A percentile compares a stretch with the other conserved stretches of the same genome.
Evolutionary conservation across 2,329 filamentous ascomycete species (phyloP).

Genomic region (Septoria petroselini): DNA sequence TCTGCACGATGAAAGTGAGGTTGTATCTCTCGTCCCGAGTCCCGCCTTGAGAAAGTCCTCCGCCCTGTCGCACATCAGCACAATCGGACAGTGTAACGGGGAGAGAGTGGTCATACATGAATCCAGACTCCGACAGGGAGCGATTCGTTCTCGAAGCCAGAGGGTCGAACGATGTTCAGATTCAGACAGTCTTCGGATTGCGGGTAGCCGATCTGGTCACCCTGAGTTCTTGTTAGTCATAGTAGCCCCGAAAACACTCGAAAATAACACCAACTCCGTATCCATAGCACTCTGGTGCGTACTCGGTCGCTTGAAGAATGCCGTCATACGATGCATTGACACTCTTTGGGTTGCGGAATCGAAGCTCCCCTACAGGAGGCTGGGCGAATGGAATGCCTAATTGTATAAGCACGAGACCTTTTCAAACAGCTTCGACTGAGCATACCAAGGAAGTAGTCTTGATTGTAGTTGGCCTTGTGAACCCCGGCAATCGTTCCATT

Average conservation of each 20-base stretch:
- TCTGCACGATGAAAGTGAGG: conserved; percentile 56
- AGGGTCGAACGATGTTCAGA: conserved; percentile 59
- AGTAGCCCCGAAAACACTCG: background rate
- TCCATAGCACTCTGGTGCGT: conserved; percentile 45
- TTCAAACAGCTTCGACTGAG: background rate
- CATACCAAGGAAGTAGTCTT: conserved; percentile 45
- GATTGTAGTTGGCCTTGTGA: conserved; percentile 42
- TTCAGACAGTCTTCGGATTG: conserved; percentile 59
- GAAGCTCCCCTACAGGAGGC: conserved; percentile 35
- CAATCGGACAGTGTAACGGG: background rate
- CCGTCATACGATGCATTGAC: conserved; percentile 42
- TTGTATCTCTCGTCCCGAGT: conserved; percentile 59
- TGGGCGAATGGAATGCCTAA: conserved; percentile 42
- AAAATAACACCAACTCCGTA: conserved; percentile 33
- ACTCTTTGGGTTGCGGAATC: conserved; percentile 37
- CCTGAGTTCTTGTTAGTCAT: conserved; percentile 12
- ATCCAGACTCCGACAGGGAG: conserved; percentile 62
- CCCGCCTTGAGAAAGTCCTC: conserved; percentile 40
- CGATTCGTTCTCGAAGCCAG: conserved; percentile 43
- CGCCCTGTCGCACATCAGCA: conserved; percentile 38
- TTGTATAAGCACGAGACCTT: background rate
- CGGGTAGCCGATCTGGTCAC: conserved; percentile 37
- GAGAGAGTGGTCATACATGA: background rate
- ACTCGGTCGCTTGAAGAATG: conserved; percentile 41
- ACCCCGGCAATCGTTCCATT: conserved; percentile 46